These are phyloP conservation scores for Echium plantagineum DNA, from an alignment of 257 asterid species.

Conservation along the genomic window DNA sequence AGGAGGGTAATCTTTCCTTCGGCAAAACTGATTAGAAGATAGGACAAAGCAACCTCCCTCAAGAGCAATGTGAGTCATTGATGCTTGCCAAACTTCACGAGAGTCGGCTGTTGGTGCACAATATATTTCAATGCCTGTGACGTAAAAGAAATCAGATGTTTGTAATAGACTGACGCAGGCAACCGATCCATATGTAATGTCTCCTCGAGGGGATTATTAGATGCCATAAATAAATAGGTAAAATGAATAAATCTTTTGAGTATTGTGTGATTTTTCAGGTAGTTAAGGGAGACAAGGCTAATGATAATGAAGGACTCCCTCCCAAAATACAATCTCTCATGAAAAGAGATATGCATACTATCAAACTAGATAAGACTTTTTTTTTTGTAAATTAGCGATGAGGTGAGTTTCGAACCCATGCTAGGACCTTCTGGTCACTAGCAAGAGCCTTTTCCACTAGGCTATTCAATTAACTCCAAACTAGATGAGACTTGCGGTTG, in stretches of 20 bases:
- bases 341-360: neutral
- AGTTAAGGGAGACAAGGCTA: neutral
- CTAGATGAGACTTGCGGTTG: neutral
- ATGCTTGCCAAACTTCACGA: constrained; percentile 88
- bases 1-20: constrained; percentile 89
- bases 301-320: neutral
- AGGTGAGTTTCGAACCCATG: no score
- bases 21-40: constrained; percentile 93
- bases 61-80: constrained; percentile 90
- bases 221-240: neutral
- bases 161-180: neutral
- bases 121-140: constrained; percentile 73
- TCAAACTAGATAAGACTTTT: neutral
- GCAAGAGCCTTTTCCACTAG: no score
- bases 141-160: constrained; percentile 6
- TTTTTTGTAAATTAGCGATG: no score
- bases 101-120: constrained; percentile 98
- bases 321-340: neutral
- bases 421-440: no score
- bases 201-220: neutral
- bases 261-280: neutral
- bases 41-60: constrained; percentile 95
- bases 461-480: no score
- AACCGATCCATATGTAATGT: neutral
- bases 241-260: neutral